phyloP scores from a whole-genome alignment of 306 rosid species.

The Purshia tridentata region DNA sequence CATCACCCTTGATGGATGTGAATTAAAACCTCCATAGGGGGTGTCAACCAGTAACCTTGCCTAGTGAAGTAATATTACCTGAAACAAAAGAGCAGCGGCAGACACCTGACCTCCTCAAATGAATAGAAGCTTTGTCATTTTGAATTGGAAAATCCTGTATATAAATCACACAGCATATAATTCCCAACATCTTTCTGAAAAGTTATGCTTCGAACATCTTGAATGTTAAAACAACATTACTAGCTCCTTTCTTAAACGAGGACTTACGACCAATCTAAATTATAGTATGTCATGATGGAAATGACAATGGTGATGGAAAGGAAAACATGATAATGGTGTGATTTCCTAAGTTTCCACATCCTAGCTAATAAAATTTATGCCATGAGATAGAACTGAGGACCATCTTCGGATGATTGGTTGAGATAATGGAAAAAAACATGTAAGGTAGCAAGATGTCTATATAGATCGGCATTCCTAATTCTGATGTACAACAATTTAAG shows the following conservation, averaged over 20 bases:
- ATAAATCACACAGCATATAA: slow-evolving; percentile 60
- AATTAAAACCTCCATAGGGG: slow-evolving; percentile 4
- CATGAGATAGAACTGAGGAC: slow-evolving; percentile 39
- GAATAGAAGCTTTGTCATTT: slow-evolving; percentile 46
- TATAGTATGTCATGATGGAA: slow-evolving; percentile 36
- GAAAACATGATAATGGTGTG: slow-evolving; percentile 38
- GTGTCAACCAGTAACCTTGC: slow-evolving; percentile 4
- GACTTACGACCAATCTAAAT: slow-evolving; percentile 32
- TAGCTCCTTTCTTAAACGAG: slow-evolving; percentile 37
- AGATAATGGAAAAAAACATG: slow-evolving; percentile 20
- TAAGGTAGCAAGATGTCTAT: slow-evolving; percentile 30
- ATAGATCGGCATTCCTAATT: slow-evolving; percentile 54
- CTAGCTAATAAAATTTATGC: slow-evolving; percentile 29
- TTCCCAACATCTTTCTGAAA: slow-evolving; percentile 37
- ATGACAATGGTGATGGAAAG: slow-evolving; percentile 41
- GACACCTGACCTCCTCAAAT: slow-evolving; percentile 51
- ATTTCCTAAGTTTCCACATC: slow-evolving; percentile 33
- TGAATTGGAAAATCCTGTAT: slow-evolving; percentile 56
- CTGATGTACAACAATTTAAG: slow-evolving; percentile 43
- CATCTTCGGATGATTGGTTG: slow-evolving; percentile 41
- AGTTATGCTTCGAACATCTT: slow-evolving; percentile 38
- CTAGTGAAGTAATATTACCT: slow-evolving; percentile 40
- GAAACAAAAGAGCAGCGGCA: slow-evolving; percentile 50
- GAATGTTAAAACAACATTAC: slow-evolving; percentile 42
- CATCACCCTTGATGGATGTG: background rate